Percentiles rank a stretch among this genome's conserved stretches.
These are phyloP conservation scores for Aspergillus proliferans DNA, from an alignment of 2,329 filamentous ascomycete genomes.

Conservation along the genomic window DNA sequence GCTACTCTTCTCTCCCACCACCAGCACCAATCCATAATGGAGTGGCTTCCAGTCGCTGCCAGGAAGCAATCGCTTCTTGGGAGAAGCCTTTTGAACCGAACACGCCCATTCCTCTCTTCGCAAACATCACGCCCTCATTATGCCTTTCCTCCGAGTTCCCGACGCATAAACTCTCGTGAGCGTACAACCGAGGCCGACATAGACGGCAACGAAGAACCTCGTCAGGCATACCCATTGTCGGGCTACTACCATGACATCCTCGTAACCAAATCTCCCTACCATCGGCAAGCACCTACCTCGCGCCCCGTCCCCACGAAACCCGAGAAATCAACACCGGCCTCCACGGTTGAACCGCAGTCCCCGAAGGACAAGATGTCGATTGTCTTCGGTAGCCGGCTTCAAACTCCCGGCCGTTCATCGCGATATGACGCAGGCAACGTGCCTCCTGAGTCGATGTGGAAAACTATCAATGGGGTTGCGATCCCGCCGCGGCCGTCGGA, in stretches of 20 bases:
- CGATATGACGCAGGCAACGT: constrained; percentile 51
- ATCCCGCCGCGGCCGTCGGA: constrained; percentile 81
- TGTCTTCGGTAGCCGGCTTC: constrained; percentile 74
- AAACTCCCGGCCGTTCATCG: constrained; percentile 62
- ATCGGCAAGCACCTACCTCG: constrained; percentile 12
- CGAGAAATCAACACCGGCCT: constrained; percentile 12
- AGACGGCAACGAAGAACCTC: constrained; percentile 5
- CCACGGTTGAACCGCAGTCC: constrained; percentile 18
- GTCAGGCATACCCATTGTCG: constrained; percentile 36
- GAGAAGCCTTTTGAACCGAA: constrained; percentile 1
- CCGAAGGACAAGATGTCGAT: constrained; percentile 53
- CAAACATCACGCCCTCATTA: constrained; percentile 9
- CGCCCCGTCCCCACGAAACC: constrained; percentile 10
- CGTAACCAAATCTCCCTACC: constrained; percentile 22
- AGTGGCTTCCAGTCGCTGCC: constrained; percentile 16
- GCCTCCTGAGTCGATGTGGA: constrained; percentile 52
- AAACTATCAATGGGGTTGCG: constrained; percentile 64
- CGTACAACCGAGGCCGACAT: constrained; percentile 9
- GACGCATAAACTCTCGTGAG: constrained; percentile 14
- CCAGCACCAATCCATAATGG: constrained; percentile 16
- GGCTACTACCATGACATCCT: constrained; percentile 43
- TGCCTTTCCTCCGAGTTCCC: constrained; percentile 14
- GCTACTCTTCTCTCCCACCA: neutral
- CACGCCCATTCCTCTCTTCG: neutral
- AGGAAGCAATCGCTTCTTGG: constrained; percentile 13